These are phyloP conservation scores for Gymnopilus dilepis DNA, from an alignment of 768 basidiomycete species.

Conservation along the genomic window DNA sequence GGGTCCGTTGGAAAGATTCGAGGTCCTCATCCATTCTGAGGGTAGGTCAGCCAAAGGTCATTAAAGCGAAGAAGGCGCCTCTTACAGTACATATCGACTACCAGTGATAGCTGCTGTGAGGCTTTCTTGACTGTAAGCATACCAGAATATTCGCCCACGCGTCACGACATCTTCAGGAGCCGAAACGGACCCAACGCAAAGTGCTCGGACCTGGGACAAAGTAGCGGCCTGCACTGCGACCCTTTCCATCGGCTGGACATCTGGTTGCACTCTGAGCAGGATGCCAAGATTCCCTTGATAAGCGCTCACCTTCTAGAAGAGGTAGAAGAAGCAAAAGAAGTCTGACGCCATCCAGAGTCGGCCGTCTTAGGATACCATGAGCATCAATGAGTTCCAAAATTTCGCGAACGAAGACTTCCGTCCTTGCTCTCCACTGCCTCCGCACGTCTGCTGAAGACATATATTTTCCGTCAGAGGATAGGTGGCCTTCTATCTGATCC, in stretches of 20 bases:
- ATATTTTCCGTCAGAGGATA: constrained; percentile 34
- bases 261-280: constrained; percentile 32
- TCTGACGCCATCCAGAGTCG: constrained; percentile 87
- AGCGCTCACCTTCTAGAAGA: constrained; percentile 74
- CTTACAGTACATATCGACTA: constrained; percentile 83
- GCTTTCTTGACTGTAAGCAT: constrained; percentile 85
- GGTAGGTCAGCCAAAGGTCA: constrained; percentile 2
- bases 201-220: constrained; percentile 78
- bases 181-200: constrained; percentile 62
- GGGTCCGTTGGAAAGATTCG: constrained; percentile 67
- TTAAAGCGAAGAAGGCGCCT: neutral
- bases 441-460: constrained; percentile 37
- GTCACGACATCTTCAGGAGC: constrained; percentile 62
- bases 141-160: constrained; percentile 88
- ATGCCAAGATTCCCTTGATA: neutral
- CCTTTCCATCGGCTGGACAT: constrained; percentile 50
- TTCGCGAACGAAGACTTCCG: constrained; percentile 75
- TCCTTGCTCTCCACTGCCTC: constrained; percentile 55
- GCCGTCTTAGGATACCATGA: constrained; percentile 77
- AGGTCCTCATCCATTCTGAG: constrained; percentile 78
- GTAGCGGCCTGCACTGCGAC: constrained; percentile 81
- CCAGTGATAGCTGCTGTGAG: constrained; percentile 82
- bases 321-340: constrained; percentile 81
- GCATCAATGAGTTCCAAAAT: constrained; percentile 82
- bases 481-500: no score